Base-by-base conservation (phyloP, 2,329 filamentous ascomycete species). In the Colletotrichum acutatum region DNA sequence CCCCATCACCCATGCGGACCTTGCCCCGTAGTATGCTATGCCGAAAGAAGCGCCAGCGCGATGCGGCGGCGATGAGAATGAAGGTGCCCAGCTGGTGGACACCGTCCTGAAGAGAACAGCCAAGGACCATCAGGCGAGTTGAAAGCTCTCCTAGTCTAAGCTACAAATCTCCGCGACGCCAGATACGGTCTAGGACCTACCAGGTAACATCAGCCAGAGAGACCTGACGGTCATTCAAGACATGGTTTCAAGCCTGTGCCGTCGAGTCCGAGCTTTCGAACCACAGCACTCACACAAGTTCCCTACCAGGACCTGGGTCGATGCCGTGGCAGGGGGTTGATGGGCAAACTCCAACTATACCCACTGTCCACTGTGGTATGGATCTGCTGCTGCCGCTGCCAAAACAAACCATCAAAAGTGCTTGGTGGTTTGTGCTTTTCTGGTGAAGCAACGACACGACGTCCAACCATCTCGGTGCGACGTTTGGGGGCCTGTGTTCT, bases 141-240 rank as follows among this genome's bases (percentile, higher is more conserved):
- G 30, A 49, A 42, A 61, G 56, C 46, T 58, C 65, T 59, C 52
- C 66, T 42, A 69, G 59, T 34, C 65, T 58, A 54, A 69, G 60
- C 60, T 30, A 22, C 60, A 63, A 34, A 46, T 34, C 66, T 63
- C 70, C 59, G 58, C 57, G 30, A 62, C 69, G 59, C 54, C 28
- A 72, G 66, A 72, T 70, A 65, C 60, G 56, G 56, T 56, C 60
- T 56, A 60, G 54, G 69, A 34, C 34, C 54, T 65, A 42, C 66
- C 28, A 30, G 42, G 61, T 70, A 70, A 52, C 66, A 72, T 72
- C 70, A 72, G 66, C 54, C 58, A 56, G 66, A 65, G 60, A 62
- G 56, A 70, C 66, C 66, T 70, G 70, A 70, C 70, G 66, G 68
- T 26, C 61, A 37, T 71, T 66, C 62, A 72, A 71, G 61, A 71